Percentiles rank a stretch among this genome's conserved stretches.
Evolutionary conservation across 768 basidiomycete genomes (phyloP).

Genomic region (Calocera cornea): DNA sequence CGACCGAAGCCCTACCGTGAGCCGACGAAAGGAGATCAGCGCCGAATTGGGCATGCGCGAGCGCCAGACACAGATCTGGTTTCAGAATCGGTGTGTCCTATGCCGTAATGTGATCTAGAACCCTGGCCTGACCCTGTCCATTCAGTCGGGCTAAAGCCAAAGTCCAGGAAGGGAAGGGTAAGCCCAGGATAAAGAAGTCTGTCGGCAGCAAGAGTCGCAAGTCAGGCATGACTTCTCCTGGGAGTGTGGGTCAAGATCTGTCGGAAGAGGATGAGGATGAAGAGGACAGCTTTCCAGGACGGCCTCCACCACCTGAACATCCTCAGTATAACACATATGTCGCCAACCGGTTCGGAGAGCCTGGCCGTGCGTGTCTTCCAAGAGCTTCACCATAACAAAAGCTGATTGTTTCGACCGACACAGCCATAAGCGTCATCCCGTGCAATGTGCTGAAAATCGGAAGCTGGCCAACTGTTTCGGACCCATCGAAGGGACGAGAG

Average conservation of each 20-base stretch:
- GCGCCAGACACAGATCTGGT: constrained; percentile 82
- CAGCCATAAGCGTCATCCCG: constrained; percentile 63
- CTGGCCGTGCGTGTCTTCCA: constrained; percentile 44
- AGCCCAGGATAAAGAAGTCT: not conserved
- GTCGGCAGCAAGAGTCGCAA: constrained; percentile 19
- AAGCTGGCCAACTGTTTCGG: constrained; percentile 36
- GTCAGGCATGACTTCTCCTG: constrained; percentile 21
- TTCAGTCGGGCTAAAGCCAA: constrained; percentile 71
- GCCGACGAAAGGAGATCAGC: constrained; percentile 58
- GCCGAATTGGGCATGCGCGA: constrained; percentile 67
- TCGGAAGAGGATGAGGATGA: constrained; percentile 16
- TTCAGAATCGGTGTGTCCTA: constrained; percentile 56
- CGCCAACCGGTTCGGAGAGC: constrained; percentile 56
- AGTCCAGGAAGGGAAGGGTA: constrained; percentile 42
- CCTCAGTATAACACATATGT: constrained; percentile 44
- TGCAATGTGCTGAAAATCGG: constrained; percentile 65
- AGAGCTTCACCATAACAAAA: not conserved
- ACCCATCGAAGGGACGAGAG: not conserved
- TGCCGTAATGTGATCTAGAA: not conserved
- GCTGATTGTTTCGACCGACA: not conserved
- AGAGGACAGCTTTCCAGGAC: constrained; percentile 29
- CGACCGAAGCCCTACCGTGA: constrained; percentile 61
- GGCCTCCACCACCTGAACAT: constrained; percentile 38
- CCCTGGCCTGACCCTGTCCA: not conserved
- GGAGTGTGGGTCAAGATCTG: not conserved